These are phyloP conservation scores for Chenopodium formosanum DNA, from an alignment of 148 eudicot species.

Conservation along the genomic window DNA sequence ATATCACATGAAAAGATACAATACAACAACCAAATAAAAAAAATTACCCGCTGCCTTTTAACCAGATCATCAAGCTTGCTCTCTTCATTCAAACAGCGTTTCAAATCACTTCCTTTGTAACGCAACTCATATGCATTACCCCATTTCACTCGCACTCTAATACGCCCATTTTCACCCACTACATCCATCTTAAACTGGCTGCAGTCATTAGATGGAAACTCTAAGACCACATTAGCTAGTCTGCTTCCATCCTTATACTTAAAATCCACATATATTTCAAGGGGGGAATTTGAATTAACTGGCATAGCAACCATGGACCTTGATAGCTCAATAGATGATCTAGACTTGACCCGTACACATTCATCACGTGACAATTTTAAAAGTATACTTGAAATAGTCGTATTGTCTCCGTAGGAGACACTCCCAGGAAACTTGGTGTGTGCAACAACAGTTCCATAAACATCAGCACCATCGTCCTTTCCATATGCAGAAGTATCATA, in stretches of 20 bases:
- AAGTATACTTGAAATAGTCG: not conserved
- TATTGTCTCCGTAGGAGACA: not conserved
- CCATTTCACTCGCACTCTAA: conserved; percentile 13
- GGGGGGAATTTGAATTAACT: conserved; percentile 1
- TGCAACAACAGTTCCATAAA: conserved; percentile 10
- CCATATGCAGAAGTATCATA: not conserved
- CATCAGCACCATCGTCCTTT: not conserved
- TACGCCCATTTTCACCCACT: conserved; percentile 1
- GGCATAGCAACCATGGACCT: conserved; percentile 6
- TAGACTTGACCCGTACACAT: not conserved
- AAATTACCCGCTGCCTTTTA: conserved; percentile 2
- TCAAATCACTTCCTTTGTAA: not conserved
- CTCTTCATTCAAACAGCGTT: not conserved
- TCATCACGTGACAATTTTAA: not conserved
- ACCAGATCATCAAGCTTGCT: not conserved
- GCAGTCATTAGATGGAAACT: not conserved
- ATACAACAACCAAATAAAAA: not conserved
- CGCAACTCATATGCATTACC: not conserved
- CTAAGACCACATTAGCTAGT: not conserved
- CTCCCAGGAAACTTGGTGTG: not conserved
- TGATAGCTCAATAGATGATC: not conserved
- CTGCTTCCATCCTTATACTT: not conserved
- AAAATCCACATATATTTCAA: not conserved
- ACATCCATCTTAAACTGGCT: not conserved
- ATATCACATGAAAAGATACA: too few species aligned